These are phyloP conservation scores for Naematelia aurantialba DNA, from an alignment of 768 basidiomycete genomes.

Conservation along the genomic window DNA sequence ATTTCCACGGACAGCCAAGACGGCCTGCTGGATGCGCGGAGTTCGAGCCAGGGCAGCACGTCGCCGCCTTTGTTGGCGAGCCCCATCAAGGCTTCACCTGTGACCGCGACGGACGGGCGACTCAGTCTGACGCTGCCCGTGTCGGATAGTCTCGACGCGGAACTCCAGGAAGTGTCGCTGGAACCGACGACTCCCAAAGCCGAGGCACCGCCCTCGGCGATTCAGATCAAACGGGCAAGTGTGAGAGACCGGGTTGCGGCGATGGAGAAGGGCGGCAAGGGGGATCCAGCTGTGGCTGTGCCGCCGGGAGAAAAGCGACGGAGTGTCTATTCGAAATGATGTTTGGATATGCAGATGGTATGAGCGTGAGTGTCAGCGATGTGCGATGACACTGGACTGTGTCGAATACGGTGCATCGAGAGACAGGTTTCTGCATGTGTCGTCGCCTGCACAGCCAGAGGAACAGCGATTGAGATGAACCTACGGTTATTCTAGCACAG, in stretches of 20 bases:
- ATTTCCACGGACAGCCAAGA: conserved; percentile 25
- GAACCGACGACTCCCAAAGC: background rate
- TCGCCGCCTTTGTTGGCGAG: background rate
- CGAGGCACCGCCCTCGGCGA: background rate
- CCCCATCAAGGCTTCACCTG: background rate
- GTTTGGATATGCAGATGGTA: background rate
- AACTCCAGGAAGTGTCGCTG: background rate
- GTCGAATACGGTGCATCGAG: too few species aligned
- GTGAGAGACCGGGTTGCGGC: background rate
- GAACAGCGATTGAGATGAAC: too few species aligned
- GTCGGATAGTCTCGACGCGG: background rate
- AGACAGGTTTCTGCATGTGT: too few species aligned
- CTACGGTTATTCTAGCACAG: too few species aligned
- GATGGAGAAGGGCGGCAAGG: background rate
- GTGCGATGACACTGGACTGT: background rate
- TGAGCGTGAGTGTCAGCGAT: background rate
- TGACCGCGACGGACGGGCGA: background rate
- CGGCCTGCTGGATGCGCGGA: conserved; percentile 21
- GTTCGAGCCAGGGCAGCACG: conserved; percentile 2
- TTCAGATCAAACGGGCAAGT: background rate
- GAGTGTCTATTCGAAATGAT: background rate
- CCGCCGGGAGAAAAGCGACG: background rate
- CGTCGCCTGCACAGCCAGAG: too few species aligned
- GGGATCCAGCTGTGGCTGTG: background rate
- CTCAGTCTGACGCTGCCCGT: background rate